Evolutionary conservation across 352 stramenopile genomes (phyloP).

Genomic region (Phytophthora sojae): DNA sequence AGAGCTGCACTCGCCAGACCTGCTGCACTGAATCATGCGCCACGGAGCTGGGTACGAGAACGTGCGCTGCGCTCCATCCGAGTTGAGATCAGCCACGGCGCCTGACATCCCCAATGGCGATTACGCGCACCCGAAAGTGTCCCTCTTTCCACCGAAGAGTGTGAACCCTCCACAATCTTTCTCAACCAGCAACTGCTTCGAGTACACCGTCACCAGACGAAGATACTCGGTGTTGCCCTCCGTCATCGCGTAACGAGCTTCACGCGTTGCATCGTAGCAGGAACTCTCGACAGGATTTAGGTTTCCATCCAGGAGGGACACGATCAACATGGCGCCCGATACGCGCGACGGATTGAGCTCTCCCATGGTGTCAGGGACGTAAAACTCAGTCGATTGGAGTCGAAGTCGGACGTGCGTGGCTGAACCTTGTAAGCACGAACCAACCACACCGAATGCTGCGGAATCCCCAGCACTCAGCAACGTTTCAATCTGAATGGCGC

Average conservation of each 20-base stretch:
- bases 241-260: constrained; percentile 21
- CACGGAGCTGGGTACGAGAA: constrained; percentile 47
- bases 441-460: constrained; percentile 30
- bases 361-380: constrained; percentile 28
- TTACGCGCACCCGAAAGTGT: constrained; percentile 44
- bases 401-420: constrained; percentile 41
- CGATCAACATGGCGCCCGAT: constrained; percentile 37
- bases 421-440: constrained; percentile 28
- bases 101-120: constrained; percentile 41
- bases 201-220: constrained; percentile 33
- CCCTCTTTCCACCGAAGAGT: constrained; percentile 29
- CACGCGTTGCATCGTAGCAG: constrained; percentile 29
- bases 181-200: constrained; percentile 31
- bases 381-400: constrained; percentile 45
- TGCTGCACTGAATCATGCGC: constrained; percentile 51
- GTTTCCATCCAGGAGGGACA: constrained; percentile 26
- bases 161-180: constrained; percentile 32
- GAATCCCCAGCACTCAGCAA: constrained; percentile 36
- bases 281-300: constrained; percentile 32
- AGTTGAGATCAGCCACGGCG: constrained; percentile 28
- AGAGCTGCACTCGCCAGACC: constrained; percentile 49
- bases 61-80: constrained; percentile 21
- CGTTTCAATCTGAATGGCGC: constrained; percentile 43
- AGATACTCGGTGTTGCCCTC: constrained; percentile 26
- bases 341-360: constrained; percentile 44